Evolutionary conservation across 2,329 filamentous ascomycete genomes (phyloP), one percentile per base, ranked within the genome.

Genomic region (Aspergillus niger): DNA sequence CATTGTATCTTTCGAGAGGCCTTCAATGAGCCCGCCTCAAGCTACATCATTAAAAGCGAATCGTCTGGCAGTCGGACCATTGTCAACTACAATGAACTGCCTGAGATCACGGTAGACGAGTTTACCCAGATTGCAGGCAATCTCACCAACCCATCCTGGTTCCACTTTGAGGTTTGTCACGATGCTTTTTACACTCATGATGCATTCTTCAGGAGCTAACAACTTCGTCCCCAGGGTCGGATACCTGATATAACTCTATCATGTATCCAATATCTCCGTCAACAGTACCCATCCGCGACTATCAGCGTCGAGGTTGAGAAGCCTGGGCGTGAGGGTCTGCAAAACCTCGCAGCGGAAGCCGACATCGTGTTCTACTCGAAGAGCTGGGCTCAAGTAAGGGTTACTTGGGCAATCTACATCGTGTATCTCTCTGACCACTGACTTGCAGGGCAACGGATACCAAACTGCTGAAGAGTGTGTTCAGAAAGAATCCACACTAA

Each of bases 261-360:
- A 44, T 90, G 87, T 73, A 85, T 91, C 57, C 78, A 71, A 44
- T 76, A 85, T 67, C 71, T 91, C 64, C 83, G 85, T 53, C 69
- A 69, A 47, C 69, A 69, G 28, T 77, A 79, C 57, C 81, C 80
- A 26, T 70, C 67, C 4, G 77, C 80, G 50, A 80, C 69, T 50
- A 78, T 91, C 70, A 92, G 89, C 72, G 85, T 91, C 57, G 90
- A 92, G 74, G 78, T 89, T 44, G 89, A 92, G 76, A 91, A 90
- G 71, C 89, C 89, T 2, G 81, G 80, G 11, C 82, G 89, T 10
- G 72, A 76, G 28, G 87, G 86, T 2, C 79, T 91, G 58, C 76
- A 80, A 53, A 79, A 84, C 28, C 80, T 91, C 51, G 87, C 87
- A 26, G 78, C 79, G 39, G 80, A 83, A 66, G 89, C 88, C 24